Evolutionary conservation across 2,329 filamentous ascomycete species (phyloP).

Genomic region (Ophiostoma angusticollis): DNA sequence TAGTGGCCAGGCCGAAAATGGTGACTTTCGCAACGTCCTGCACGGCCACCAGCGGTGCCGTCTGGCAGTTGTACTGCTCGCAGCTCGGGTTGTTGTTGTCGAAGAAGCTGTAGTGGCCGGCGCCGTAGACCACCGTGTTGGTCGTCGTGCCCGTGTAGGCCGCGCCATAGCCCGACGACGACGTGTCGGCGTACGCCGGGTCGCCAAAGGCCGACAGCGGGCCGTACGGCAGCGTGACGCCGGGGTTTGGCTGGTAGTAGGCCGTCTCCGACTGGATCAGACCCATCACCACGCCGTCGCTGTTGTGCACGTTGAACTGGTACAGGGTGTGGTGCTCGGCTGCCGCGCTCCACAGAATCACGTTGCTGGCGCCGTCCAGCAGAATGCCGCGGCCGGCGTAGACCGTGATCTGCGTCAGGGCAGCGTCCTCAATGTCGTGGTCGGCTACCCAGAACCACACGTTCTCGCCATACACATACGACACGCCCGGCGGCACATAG

Average conservation of each 20-base stretch:
- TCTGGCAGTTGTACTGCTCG: slow-evolving; percentile 10
- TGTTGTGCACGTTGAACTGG: slow-evolving; percentile 52
- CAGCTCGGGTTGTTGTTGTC: slow-evolving; percentile 38
- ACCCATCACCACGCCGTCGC: slow-evolving; percentile 50
- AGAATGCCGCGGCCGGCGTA: slow-evolving; percentile 37
- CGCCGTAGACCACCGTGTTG: slow-evolving; percentile 42
- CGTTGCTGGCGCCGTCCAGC: slow-evolving; percentile 28
- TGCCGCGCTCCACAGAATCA: slow-evolving; percentile 52
- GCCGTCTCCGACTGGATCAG: slow-evolving; percentile 58
- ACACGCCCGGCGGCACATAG: slow-evolving; percentile 33
- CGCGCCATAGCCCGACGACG: slow-evolving; percentile 40
- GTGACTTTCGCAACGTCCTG: slow-evolving; percentile 5
- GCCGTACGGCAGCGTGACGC: slow-evolving; percentile 3
- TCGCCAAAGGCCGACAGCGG: slow-evolving; percentile 26
- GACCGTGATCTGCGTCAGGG: slow-evolving; percentile 29
- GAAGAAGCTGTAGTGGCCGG: slow-evolving; percentile 48
- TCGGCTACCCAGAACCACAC: slow-evolving; percentile 57
- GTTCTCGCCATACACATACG: slow-evolving; percentile 32
- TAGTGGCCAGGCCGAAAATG: slow-evolving; percentile 8
- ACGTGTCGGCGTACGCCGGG: slow-evolving; percentile 34
- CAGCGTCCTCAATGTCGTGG: slow-evolving; percentile 29
- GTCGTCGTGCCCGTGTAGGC: slow-evolving; percentile 36
- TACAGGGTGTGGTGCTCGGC: slow-evolving; percentile 54
- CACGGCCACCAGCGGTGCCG: slow-evolving; percentile 4
- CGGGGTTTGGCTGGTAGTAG: slow-evolving; percentile 56